phyloP scores from a whole-genome alignment of 1,284 basidiomycete genomes.

The Phellopilus nigrolimitatus region DNA sequence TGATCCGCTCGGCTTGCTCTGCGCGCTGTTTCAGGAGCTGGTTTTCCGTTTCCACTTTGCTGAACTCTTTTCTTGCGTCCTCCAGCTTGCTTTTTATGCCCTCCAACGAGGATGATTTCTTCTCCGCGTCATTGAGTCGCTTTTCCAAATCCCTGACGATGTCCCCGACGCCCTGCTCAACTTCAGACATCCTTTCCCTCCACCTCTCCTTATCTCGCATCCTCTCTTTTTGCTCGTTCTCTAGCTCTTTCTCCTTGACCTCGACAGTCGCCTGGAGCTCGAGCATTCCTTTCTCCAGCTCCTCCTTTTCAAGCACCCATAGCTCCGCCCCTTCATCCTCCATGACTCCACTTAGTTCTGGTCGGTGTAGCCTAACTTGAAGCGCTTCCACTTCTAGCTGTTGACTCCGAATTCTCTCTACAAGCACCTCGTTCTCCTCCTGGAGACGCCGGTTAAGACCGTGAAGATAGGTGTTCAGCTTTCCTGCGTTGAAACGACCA shows the following conservation, averaged over 20 bases:
- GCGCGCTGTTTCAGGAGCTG: constrained; percentile 20
- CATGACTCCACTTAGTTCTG: constrained; percentile 50
- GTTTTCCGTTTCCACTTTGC: constrained; percentile 33
- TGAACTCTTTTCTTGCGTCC: constrained; percentile 32
- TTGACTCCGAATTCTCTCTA: constrained; percentile 43
- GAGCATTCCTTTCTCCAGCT: constrained; percentile 45
- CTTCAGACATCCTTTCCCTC: constrained; percentile 62
- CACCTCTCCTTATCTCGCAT: constrained; percentile 59
- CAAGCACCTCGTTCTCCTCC: constrained; percentile 71
- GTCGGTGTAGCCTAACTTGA: neutral
- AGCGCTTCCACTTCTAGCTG: constrained; percentile 35
- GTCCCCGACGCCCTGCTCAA: constrained; percentile 59
- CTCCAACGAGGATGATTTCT: constrained; percentile 28
- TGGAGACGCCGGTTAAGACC: constrained; percentile 73
- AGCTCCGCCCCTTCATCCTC: constrained; percentile 55
- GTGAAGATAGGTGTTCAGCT: constrained; percentile 78
- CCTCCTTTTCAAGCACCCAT: constrained; percentile 61
- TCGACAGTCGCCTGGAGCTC: constrained; percentile 44
- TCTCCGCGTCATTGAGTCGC: constrained; percentile 41
- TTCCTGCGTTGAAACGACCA: constrained; percentile 73
- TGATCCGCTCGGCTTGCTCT: constrained; percentile 10
- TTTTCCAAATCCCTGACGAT: constrained; percentile 63
- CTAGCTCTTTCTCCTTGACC: constrained; percentile 34
- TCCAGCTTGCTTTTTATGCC: constrained; percentile 31
- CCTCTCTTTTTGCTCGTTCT: constrained; percentile 51